A percentile compares a stretch with the other conserved stretches of the same genome.
Evolutionary conservation across 257 asterid genomes (phyloP).

Genomic region (Fraxinus anomala): DNA sequence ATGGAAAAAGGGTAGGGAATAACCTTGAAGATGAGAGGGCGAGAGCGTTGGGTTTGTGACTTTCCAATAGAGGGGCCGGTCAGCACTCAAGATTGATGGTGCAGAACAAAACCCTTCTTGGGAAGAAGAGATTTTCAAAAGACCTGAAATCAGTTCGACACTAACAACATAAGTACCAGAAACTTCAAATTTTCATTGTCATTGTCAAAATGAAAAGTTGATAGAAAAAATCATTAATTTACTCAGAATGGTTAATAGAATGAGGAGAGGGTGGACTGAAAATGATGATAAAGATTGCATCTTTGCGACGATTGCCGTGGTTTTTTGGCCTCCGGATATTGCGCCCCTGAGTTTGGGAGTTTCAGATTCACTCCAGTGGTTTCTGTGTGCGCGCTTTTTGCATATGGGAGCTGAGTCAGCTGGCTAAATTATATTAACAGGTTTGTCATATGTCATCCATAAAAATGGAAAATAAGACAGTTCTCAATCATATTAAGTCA

Average conservation of each 20-base stretch:
- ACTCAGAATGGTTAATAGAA: conserved; percentile 39
- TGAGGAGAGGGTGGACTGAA: conserved; percentile 29
- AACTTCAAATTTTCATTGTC: neutral
- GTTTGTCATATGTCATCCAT: too few relatives aligned
- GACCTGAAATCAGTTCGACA: conserved; percentile 41
- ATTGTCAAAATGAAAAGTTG: neutral
- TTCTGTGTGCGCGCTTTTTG: conserved; percentile 28
- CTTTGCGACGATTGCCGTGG: conserved; percentile 28
- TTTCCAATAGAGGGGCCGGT: conserved; percentile 78
- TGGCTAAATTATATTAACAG: too few relatives aligned
- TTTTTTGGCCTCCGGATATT: conserved; percentile 4
- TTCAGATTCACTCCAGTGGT: conserved; percentile 14
- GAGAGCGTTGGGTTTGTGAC: conserved; percentile 88
- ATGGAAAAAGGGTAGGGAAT: neutral
- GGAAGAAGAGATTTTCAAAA: conserved; percentile 36
- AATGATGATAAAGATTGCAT: conserved; percentile 51
- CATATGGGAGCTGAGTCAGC: conserved; percentile 19
- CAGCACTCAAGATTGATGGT: conserved; percentile 51
- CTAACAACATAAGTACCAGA: conserved; percentile 14
- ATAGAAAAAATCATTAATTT: conserved; percentile 19
- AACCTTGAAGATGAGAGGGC: conserved; percentile 89
- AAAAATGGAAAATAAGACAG: too few relatives aligned
- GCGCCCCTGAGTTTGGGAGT: conserved; percentile 19
- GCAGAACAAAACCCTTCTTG: conserved; percentile 79
- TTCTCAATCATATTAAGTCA: too few relatives aligned